These are phyloP conservation scores for Kluyveromyces dobzhanskii DNA, from an alignment of 805 yeast species.

Conservation along the genomic window DNA sequence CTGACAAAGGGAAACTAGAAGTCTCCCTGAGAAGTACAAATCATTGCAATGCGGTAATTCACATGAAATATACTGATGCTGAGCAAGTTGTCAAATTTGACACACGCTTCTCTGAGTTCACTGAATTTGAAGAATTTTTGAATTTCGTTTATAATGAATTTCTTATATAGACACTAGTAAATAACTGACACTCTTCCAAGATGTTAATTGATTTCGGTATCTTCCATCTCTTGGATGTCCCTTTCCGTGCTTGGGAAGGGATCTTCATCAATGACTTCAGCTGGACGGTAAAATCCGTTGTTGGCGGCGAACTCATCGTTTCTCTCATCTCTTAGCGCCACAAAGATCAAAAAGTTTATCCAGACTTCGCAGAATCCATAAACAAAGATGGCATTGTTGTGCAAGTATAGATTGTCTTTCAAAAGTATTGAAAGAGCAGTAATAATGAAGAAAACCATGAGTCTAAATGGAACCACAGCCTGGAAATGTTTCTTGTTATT, in stretches of 20 bases:
- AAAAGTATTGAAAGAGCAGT: constrained; percentile 43
- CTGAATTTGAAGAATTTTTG: constrained; percentile 28
- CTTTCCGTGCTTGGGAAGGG: constrained; percentile 4
- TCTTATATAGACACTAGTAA: constrained; percentile 4
- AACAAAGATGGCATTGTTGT: constrained; percentile 54
- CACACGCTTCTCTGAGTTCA: constrained; percentile 26
- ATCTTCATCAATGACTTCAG: background rate
- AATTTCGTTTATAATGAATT: constrained; percentile 26
- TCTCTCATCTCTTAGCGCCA: constrained; percentile 57
- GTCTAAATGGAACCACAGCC: constrained; percentile 50
- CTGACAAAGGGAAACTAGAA: constrained; percentile 10
- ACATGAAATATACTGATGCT: constrained; percentile 13
- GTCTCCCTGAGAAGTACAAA: constrained; percentile 23
- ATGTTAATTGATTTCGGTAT: constrained; percentile 1
- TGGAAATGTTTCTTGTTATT: constrained; percentile 43
- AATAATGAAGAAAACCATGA: constrained; percentile 40
- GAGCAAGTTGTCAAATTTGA: constrained; percentile 12
- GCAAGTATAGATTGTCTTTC: constrained; percentile 35
- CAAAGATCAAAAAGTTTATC: constrained; percentile 56
- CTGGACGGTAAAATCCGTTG: constrained; percentile 1
- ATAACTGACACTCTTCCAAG: background rate
- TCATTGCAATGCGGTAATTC: constrained; percentile 25
- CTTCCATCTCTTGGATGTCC: constrained; percentile 1
- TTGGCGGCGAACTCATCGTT: constrained; percentile 33
- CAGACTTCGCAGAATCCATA: constrained; percentile 60